Percentiles rank a stretch among this genome's conserved stretches.
Conservation (phyloP, 176 grass and related monocot genomes). For the Ensete glaucum region DNA sequence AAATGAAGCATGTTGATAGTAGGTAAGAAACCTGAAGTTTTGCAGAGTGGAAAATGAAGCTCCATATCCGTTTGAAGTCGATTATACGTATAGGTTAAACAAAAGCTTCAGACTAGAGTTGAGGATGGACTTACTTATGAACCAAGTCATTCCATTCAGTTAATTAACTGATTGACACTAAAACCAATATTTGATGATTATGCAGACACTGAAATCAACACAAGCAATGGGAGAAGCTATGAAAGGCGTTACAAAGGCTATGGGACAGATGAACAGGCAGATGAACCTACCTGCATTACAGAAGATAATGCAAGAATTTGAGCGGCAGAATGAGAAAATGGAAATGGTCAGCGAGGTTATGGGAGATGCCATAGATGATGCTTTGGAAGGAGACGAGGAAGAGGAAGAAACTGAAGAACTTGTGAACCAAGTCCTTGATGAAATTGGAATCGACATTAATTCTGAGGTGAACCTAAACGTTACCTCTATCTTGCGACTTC, state of each 20-base stretch:
- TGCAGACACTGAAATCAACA: slow-evolving; percentile 13
- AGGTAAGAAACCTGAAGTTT: too few species aligned
- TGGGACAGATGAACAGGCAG: slow-evolving; percentile 16
- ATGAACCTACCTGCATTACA: slow-evolving; percentile 18
- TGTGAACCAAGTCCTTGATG: slow-evolving; percentile 67
- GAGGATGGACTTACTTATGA: too few species aligned
- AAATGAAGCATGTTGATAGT: too few species aligned
- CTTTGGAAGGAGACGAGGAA: slow-evolving; percentile 65
- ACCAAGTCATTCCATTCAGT: too few species aligned
- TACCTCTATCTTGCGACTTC: not conserved
- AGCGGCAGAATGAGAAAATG: slow-evolving; percentile 15
- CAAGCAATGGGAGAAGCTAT: slow-evolving; percentile 18
- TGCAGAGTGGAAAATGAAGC: too few species aligned
- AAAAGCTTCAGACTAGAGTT: too few species aligned
- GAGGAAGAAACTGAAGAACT: slow-evolving; percentile 81
- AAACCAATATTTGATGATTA: not conserved
- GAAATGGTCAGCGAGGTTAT: slow-evolving; percentile 48
- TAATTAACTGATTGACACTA: too few species aligned
- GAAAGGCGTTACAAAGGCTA: slow-evolving; percentile 18
- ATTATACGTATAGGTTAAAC: too few species aligned
- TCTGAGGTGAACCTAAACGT: slow-evolving; percentile 36
- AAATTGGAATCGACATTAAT: slow-evolving; percentile 73
- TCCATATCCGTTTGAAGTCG: too few species aligned
- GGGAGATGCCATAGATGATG: slow-evolving; percentile 66
- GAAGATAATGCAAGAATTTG: slow-evolving; percentile 21